Evolutionary conservation across 129 eudicot genomes (phyloP).

Genomic region (Ambrosia artemisiifolia): DNA sequence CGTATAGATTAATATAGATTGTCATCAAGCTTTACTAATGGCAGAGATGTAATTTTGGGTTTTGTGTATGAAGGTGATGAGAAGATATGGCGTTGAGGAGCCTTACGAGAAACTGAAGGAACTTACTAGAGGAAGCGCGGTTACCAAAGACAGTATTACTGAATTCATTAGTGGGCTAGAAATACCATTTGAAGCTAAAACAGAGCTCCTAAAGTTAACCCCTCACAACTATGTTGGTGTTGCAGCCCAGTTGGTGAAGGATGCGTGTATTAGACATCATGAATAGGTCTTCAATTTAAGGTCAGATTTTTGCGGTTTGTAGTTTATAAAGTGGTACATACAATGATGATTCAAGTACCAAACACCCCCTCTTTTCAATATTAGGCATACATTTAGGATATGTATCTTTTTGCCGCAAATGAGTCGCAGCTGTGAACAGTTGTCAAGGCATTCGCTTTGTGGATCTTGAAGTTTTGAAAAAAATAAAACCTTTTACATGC

Average conservation of each 20-base stretch:
- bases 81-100: slow-evolving; percentile 94
- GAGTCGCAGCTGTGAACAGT: not conserved
- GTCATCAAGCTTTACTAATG: not conserved
- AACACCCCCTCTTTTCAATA: not conserved
- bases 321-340: slow-evolving; percentile 14
- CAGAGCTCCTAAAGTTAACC: slow-evolving; percentile 53
- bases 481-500: not conserved
- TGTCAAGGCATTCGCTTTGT: not conserved
- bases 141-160: slow-evolving; percentile 63
- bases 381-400: not conserved
- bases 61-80: slow-evolving; percentile 64
- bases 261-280: slow-evolving; percentile 32
- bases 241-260: slow-evolving; percentile 60
- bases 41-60: not conserved
- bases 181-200: slow-evolving; percentile 70
- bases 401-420: not conserved
- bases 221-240: slow-evolving; percentile 83
- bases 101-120: slow-evolving; percentile 96
- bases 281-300: not conserved
- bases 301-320: not conserved
- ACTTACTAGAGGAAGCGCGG: slow-evolving; percentile 85
- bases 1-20: not conserved
- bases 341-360: not conserved
- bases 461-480: not conserved
- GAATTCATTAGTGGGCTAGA: slow-evolving; percentile 62